A percentile compares a stretch with the other conserved stretches of the same genome.
phyloP scores from a whole-genome alignment of 2,329 filamentous ascomycete species.

The Ceratocystis eucalypticola region DNA sequence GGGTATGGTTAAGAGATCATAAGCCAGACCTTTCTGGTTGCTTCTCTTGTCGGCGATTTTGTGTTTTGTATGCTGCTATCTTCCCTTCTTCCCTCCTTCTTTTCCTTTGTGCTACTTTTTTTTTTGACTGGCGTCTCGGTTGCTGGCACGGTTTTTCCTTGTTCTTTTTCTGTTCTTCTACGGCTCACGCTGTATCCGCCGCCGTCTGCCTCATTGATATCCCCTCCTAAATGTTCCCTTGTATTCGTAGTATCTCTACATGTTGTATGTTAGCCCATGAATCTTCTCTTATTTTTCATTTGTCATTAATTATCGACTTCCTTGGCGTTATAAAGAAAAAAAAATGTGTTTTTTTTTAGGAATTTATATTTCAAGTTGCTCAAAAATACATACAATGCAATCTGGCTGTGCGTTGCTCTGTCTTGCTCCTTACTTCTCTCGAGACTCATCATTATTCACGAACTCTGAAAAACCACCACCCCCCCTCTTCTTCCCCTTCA shows the following conservation, averaged over 20 bases:
- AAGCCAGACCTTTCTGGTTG: slow-evolving; percentile 23
- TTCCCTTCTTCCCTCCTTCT: background rate
- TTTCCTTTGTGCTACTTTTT: slow-evolving; percentile 11
- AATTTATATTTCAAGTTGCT: background rate
- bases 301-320: background rate
- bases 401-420: background rate
- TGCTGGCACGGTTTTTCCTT: background rate
- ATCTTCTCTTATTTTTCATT: background rate
- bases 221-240: too few relatives aligned
- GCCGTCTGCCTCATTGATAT: background rate
- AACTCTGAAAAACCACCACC: too few relatives aligned
- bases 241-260: background rate
- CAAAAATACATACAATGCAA: background rate
- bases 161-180: background rate
- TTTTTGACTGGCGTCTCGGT: slow-evolving; percentile 2
- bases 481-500: too few relatives aligned
- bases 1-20: slow-evolving; percentile 56
- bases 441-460: background rate
- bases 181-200: background rate
- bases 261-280: slow-evolving; percentile 1
- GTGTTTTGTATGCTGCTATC: background rate
- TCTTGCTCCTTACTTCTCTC: background rate
- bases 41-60: background rate
- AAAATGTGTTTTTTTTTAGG: background rate
- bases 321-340: background rate